Conservation (phyloP, 2,329 filamentous ascomycete species). For the Celoporthe dispersa region DNA sequence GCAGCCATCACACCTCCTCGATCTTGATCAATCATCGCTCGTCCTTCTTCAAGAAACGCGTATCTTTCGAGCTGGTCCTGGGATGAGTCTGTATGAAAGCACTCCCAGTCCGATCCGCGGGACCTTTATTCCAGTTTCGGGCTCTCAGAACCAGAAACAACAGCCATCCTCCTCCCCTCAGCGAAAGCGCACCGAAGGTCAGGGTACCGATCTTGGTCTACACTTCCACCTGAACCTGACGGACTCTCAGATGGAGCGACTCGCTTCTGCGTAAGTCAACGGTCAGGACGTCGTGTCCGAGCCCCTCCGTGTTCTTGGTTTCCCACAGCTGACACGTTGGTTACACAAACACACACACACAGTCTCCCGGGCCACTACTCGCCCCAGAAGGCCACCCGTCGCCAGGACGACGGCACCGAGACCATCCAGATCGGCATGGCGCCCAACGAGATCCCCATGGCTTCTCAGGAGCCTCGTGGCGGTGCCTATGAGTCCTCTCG, state of each 20-base stretch:
- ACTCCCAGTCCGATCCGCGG: conserved; percentile 40
- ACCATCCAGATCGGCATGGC: conserved; percentile 20
- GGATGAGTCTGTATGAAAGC: conserved; percentile 27
- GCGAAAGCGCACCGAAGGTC: too few species aligned
- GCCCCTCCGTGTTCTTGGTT: neutral
- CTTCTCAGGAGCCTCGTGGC: conserved; percentile 4
- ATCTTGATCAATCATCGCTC: neutral
- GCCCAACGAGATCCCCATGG: neutral
- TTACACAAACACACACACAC: conserved; percentile 30
- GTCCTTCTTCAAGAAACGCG: neutral
- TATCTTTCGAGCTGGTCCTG: neutral
- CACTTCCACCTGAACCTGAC: conserved; percentile 54
- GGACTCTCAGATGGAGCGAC: conserved; percentile 52
- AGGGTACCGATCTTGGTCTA: conserved; percentile 44
- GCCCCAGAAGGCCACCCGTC: conserved; percentile 18
- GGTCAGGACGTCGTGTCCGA: neutral
- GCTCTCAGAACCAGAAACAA: conserved; percentile 32
- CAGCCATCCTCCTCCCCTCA: conserved; percentile 41
- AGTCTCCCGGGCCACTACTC: conserved; percentile 27
- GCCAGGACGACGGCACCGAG: conserved; percentile 15
- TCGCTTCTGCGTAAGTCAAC: conserved; percentile 49
- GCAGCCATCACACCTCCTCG: neutral
- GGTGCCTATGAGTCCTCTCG: conserved; percentile 12
- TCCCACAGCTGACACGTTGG: neutral
- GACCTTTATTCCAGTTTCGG: conserved; percentile 44